Conservation (phyloP, 495 filamentous ascomycete species). For the Talaromyces nanjingensis region DNA sequence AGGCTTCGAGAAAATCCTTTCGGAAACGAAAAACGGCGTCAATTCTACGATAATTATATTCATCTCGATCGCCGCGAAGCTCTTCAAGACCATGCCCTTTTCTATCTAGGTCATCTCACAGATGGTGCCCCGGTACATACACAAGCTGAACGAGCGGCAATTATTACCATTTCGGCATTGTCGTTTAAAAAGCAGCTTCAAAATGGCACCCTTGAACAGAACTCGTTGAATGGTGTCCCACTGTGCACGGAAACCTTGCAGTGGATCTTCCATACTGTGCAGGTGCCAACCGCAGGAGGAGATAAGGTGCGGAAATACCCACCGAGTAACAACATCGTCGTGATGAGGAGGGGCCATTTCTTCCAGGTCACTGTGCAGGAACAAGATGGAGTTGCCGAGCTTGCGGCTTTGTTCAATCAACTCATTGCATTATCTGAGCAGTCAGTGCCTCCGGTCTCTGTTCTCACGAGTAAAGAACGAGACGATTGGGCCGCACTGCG, state of each 20-base stretch:
- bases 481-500: slow-evolving; percentile 21
- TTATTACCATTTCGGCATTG: neutral
- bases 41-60: neutral
- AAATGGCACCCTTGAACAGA: neutral
- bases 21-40: neutral
- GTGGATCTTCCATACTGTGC: slow-evolving; percentile 56
- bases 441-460: slow-evolving; percentile 12
- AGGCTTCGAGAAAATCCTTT: neutral
- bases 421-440: slow-evolving; percentile 14
- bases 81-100: neutral
- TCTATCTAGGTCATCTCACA: neutral
- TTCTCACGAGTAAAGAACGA: slow-evolving; percentile 22
- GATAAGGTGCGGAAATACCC: slow-evolving; percentile 20
- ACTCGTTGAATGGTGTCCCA: slow-evolving; percentile 22
- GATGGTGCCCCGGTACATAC: neutral
- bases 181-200: neutral
- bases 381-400: neutral
- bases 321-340: slow-evolving; percentile 16
- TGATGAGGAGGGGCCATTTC: slow-evolving; percentile 17
- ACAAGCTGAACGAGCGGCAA: neutral
- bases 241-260: slow-evolving; percentile 43
- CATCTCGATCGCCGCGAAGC: neutral
- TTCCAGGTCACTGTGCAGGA: slow-evolving; percentile 19
- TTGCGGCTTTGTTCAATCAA: slow-evolving; percentile 15
- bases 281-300: slow-evolving; percentile 24